Percentiles rank a stretch among this genome's conserved stretches.
Conservation (phyloP, 78 protist genomes). For the Dictyostelium firmibasis region DNA sequence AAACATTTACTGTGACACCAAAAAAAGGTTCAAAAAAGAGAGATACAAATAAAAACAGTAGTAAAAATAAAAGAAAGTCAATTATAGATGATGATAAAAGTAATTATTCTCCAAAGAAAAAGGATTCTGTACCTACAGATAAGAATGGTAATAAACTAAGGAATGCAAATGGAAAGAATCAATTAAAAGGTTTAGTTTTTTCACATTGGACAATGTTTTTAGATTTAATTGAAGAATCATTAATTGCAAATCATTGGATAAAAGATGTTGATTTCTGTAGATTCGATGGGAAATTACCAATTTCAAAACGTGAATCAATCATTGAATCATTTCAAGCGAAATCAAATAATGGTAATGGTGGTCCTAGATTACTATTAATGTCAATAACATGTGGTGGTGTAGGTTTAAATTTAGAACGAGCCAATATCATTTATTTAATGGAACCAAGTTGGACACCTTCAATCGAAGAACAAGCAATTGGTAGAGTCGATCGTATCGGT, state of each 20-base stretch:
- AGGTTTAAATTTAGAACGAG: slow-evolving; percentile 95
- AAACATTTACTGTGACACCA: not conserved
- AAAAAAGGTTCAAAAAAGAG: not conserved
- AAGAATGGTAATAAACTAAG: not conserved
- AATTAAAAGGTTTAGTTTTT: slow-evolving; percentile 61
- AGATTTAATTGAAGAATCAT: slow-evolving; percentile 39
- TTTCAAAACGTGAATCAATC: not conserved
- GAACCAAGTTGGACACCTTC: slow-evolving; percentile 89
- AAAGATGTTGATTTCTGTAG: not conserved
- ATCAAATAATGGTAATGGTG: not conserved
- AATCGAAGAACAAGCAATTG: slow-evolving; percentile 94
- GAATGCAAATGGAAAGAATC: not conserved
- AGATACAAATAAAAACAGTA: not conserved
- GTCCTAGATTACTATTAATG: slow-evolving; percentile 45
- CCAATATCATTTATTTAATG: slow-evolving; percentile 83
- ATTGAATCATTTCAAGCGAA: slow-evolving; percentile 7
- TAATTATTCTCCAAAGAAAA: not conserved
- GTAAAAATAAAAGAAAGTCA: not conserved
- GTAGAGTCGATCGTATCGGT: slow-evolving; percentile 95
- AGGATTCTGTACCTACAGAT: not conserved
- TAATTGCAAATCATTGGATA: not conserved
- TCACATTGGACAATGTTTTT: slow-evolving; percentile 85
- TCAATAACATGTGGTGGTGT: slow-evolving; percentile 92
- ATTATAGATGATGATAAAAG: not conserved
- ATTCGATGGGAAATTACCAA: slow-evolving; percentile 79